Conservation (phyloP, 805 yeast species). For the Candida silvicultrix region DNA sequence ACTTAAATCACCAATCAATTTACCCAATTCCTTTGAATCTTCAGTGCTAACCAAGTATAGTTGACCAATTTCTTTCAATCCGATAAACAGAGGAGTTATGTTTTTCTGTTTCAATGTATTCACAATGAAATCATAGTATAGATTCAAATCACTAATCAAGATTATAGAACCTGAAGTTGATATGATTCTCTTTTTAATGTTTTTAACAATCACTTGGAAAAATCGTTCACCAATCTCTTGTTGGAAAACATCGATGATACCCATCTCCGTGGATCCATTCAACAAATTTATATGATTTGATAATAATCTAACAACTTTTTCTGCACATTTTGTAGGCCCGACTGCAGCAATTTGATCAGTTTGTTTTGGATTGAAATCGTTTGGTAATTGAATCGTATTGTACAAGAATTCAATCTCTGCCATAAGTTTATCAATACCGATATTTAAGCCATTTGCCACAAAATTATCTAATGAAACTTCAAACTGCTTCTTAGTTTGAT, state of each 20-base stretch:
- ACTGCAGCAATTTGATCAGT: conserved; percentile 19
- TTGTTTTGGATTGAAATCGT: conserved; percentile 53
- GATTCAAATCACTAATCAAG: conserved; percentile 76
- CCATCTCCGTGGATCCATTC: conserved; percentile 78
- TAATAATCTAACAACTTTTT: conserved; percentile 52
- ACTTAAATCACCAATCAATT: conserved; percentile 72
- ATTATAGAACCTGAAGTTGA: conserved; percentile 80
- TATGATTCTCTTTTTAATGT: conserved; percentile 65
- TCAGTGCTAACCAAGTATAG: conserved; percentile 64
- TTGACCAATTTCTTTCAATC: conserved; percentile 81
- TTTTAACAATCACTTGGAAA: conserved; percentile 68
- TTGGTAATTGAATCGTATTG: conserved; percentile 46
- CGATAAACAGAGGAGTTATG: conserved; percentile 68
- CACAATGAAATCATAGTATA: conserved; percentile 67
- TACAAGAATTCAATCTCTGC: conserved; percentile 68
- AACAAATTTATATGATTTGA: conserved; percentile 67
- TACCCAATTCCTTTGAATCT: conserved; percentile 81
- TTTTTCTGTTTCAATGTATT: conserved; percentile 53
- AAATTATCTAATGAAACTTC: conserved; percentile 79
- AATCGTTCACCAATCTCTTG: conserved; percentile 91
- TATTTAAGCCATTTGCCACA: conserved; percentile 88
- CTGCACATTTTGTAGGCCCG: conserved; percentile 61
- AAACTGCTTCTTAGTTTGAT: conserved; percentile 72
- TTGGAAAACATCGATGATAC: conserved; percentile 85
- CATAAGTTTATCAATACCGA: conserved; percentile 86